Percentiles rank a stretch among this genome's conserved stretches.
phyloP scores from a whole-genome alignment of 345 rosid genomes.

The Bruguiera sexangula region DNA sequence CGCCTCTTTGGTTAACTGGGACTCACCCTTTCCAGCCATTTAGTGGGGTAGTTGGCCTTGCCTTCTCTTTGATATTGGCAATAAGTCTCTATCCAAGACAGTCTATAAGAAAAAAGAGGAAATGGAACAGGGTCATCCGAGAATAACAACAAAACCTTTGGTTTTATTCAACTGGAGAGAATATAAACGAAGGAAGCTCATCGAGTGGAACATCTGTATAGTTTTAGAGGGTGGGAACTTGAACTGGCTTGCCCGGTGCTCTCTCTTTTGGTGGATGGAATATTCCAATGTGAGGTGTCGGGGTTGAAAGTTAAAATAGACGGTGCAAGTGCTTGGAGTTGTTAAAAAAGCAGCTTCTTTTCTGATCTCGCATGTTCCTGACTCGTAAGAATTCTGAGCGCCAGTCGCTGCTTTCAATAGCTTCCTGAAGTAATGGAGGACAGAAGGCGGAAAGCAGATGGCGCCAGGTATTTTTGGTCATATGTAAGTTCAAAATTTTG shows the following conservation, averaged over 20 bases:
- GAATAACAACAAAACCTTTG: slow-evolving; percentile 1
- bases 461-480: background rate
- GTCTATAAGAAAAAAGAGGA: slow-evolving; percentile 18
- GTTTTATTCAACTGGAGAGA: background rate
- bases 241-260: background rate
- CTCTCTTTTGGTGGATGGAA: background rate
- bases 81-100: slow-evolving; percentile 55
- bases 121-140: slow-evolving; percentile 4
- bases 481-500: background rate
- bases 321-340: too few species aligned
- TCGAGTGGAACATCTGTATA: background rate
- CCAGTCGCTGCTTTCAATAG: too few species aligned
- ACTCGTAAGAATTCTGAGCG: too few species aligned
- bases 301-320: too few species aligned
- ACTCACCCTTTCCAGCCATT: slow-evolving; percentile 72
- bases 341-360: too few species aligned
- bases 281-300: too few species aligned
- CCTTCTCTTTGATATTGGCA: slow-evolving; percentile 51
- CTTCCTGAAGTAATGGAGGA: background rate
- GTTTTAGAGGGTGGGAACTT: background rate
- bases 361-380: too few species aligned
- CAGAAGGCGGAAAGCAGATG: background rate
- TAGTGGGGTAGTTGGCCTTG: slow-evolving; percentile 70
- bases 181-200: background rate
- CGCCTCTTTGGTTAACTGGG: slow-evolving; percentile 63